Conservation (phyloP, 176 grass and related monocot species). For the Puccinellia tenuiflora region DNA sequence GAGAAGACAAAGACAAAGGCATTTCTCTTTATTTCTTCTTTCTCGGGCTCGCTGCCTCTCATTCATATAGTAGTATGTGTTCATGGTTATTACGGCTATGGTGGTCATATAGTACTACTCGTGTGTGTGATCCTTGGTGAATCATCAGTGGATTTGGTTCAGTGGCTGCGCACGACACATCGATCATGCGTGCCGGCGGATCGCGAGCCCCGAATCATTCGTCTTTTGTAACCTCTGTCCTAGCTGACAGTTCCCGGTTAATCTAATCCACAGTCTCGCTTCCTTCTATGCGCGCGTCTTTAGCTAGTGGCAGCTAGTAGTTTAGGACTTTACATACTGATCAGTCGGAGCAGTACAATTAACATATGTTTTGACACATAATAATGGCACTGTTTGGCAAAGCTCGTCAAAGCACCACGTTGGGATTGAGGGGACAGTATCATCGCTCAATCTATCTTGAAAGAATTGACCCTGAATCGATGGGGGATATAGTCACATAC, state of each 20-base stretch:
- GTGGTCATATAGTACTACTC: no score
- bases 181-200: slow-evolving; percentile 11
- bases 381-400: not conserved
- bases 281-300: not conserved
- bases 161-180: not conserved
- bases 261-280: not conserved
- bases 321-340: not conserved
- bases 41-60: no score
- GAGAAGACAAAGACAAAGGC: no score
- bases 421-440: not conserved
- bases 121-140: no score
- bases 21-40: no score
- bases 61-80: no score
- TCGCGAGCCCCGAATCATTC: slow-evolving; percentile 12
- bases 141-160: no score
- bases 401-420: not conserved
- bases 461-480: not conserved
- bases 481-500: no score
- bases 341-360: not conserved
- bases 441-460: slow-evolving; percentile 7
- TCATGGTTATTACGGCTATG: no score
- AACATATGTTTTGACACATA: slow-evolving; percentile 23
- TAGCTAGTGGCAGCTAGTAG: not conserved
- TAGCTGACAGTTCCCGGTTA: not conserved
- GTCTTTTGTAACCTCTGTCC: not conserved